Conservation (phyloP, 352 stramenopile species). For the Phytophthora uliginosa region DNA sequence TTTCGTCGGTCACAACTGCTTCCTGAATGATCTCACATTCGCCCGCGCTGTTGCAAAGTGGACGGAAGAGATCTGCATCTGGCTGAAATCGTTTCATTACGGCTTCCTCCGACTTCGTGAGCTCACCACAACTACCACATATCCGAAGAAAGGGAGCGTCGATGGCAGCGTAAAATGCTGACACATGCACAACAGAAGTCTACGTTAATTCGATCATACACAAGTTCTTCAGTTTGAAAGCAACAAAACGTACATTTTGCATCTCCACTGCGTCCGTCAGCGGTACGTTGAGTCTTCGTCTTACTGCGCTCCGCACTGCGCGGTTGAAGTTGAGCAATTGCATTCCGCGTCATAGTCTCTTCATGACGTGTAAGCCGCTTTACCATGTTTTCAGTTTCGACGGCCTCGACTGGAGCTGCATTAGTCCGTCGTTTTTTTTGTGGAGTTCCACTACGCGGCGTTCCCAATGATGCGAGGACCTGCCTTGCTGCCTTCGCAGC, state of each 20-base stretch:
- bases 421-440: neutral
- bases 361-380: neutral
- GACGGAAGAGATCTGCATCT: neutral
- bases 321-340: neutral
- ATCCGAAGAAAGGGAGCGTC: constrained; percentile 7
- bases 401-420: neutral
- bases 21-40: constrained; percentile 5
- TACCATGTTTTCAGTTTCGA: neutral
- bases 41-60: neutral
- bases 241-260: neutral
- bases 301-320: neutral
- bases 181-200: neutral
- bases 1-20: neutral
- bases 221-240: neutral
- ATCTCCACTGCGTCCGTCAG: neutral
- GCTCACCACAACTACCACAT: constrained; percentile 18
- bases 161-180: constrained; percentile 10
- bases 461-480: neutral
- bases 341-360: neutral
- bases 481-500: neutral
- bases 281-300: neutral
- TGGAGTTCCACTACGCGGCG: neutral
- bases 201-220: neutral
- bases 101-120: neutral
- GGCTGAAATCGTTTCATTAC: constrained; percentile 1